A percentile compares a stretch with the other conserved stretches of the same genome.
These are phyloP conservation scores for Russula lepida DNA, from an alignment of 768 basidiomycete species.

Conservation along the genomic window DNA sequence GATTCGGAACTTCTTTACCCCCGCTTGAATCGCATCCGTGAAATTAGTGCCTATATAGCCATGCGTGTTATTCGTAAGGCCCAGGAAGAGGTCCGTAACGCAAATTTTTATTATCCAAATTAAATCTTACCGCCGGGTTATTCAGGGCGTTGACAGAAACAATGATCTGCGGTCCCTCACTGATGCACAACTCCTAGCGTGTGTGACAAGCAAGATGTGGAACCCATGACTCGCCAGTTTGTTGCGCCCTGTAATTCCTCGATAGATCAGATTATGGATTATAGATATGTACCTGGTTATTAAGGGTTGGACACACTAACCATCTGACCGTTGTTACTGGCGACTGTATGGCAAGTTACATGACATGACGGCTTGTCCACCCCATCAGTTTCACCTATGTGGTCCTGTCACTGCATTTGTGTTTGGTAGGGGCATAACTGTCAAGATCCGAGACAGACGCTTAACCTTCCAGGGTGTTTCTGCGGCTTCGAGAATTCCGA, in stretches of 20 bases:
- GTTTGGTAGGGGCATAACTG: not conserved
- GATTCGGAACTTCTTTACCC: conserved; percentile 70
- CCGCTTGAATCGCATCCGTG: conserved; percentile 72
- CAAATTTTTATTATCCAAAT: not conserved
- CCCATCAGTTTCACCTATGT: not conserved
- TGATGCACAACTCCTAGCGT: conserved; percentile 46
- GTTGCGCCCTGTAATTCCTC: not conserved
- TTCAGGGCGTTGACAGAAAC: conserved; percentile 23
- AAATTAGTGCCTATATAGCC: conserved; percentile 74
- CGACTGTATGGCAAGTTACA: not conserved
- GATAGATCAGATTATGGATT: conserved; percentile 5
- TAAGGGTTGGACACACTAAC: not conserved
- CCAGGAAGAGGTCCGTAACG: conserved; percentile 54
- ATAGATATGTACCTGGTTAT: not conserved
- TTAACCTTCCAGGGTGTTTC: not conserved
- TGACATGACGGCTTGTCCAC: not conserved
- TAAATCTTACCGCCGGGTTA: conserved; percentile 6
- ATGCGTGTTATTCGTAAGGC: conserved; percentile 69
- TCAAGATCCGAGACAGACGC: not conserved
- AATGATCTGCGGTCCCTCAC: conserved; percentile 44
- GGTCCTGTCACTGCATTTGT: not conserved
- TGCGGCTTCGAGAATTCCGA: conserved; percentile 6
- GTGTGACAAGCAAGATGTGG: conserved; percentile 68
- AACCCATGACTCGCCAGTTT: conserved; percentile 34
- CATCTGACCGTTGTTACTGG: not conserved